These are phyloP conservation scores for Candida dendrica DNA, from an alignment of 805 yeast genomes.

Conservation along the genomic window DNA sequence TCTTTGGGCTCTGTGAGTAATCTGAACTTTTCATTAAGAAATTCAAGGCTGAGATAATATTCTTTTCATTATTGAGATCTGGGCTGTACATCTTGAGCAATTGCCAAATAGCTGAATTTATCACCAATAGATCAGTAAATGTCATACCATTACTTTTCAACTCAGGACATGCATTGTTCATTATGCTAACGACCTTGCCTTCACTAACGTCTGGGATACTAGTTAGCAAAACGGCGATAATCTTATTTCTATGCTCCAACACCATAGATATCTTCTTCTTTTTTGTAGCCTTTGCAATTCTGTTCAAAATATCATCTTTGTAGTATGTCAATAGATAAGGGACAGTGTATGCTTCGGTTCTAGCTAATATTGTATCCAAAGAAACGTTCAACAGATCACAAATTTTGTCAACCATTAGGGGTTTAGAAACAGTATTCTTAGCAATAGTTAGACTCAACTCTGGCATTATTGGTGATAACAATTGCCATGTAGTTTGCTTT, in stretches of 20 bases:
- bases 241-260: constrained; percentile 39
- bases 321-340: constrained; percentile 69
- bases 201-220: constrained; percentile 42
- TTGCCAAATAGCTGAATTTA: constrained; percentile 30
- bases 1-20: constrained; percentile 16
- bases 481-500: constrained; percentile 64
- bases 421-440: constrained; percentile 40
- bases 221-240: constrained; percentile 52
- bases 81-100: constrained; percentile 34
- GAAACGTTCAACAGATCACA: constrained; percentile 62
- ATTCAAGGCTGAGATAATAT: constrained; percentile 31
- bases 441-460: constrained; percentile 60
- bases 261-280: constrained; percentile 40
- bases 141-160: constrained; percentile 26
- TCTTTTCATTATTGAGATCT: constrained; percentile 23
- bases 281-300: constrained; percentile 49
- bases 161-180: constrained; percentile 46
- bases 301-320: constrained; percentile 52
- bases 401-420: constrained; percentile 48
- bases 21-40: constrained; percentile 26
- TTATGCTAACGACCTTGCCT: constrained; percentile 41
- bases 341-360: constrained; percentile 67
- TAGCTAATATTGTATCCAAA: constrained; percentile 49
- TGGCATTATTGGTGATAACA: constrained; percentile 74
- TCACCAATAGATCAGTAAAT: constrained; percentile 20